These are phyloP conservation scores for Cladorrhinum sp. DNA, from an alignment of 2,329 filamentous ascomycete genomes.

Conservation along the genomic window DNA sequence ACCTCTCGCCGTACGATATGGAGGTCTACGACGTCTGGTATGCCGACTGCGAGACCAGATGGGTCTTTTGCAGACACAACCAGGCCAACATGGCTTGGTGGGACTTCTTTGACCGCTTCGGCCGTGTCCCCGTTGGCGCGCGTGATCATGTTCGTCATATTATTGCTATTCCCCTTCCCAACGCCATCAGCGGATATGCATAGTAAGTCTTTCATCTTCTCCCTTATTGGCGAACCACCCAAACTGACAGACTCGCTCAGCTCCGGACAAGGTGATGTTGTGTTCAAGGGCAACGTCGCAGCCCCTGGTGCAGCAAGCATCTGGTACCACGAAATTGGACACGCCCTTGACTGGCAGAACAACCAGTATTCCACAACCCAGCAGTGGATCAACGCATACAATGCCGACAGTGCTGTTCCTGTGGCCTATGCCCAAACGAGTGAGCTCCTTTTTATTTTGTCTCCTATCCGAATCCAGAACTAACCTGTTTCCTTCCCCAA, in stretches of 20 bases:
- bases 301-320: background rate
- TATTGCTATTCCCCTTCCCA: background rate
- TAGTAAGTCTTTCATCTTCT: background rate
- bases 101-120: background rate
- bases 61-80: slow-evolving; percentile 3
- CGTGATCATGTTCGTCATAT: slow-evolving; percentile 4
- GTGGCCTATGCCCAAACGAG: background rate
- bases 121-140: background rate
- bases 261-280: background rate
- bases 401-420: background rate
- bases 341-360: background rate
- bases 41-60: background rate
- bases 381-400: slow-evolving; percentile 1
- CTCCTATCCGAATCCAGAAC: background rate
- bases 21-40: background rate
- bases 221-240: too few relatives aligned
- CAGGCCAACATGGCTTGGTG: background rate
- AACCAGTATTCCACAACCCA: background rate
- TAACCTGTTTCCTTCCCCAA: background rate
- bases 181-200: background rate
- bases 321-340: slow-evolving; percentile 1
- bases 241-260: background rate
- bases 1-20: slow-evolving; percentile 1
- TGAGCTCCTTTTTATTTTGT: background rate
- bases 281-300: background rate